Evolutionary conservation across 2,329 filamentous ascomycete genomes (phyloP), one percentile per base, ranked within the genome.

Genomic region (Penicillium sp.): DNA sequence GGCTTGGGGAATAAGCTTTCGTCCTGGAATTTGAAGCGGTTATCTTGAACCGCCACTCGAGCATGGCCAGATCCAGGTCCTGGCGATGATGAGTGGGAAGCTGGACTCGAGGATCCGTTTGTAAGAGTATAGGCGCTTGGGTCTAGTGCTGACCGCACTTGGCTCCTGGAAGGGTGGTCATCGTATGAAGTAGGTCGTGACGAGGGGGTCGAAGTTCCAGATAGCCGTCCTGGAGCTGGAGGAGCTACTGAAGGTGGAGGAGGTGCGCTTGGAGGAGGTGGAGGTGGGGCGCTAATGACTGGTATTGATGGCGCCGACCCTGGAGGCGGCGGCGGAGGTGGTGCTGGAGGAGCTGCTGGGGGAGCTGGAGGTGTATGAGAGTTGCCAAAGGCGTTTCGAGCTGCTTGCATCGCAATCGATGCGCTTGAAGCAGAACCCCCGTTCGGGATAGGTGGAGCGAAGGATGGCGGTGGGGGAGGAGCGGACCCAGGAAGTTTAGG

Each of bases 1-100:
- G 93, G 93, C 65, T 91, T 93, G 0, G 94, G 93, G 47, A 97
- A 80, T 64, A 89, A 81, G 35, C 81, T 83, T 65, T 97, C 93
- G 47, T 87, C 83, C 64, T 93, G 88, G 68, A 97, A 99, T 62
- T 87, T 88, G 86, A 91, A 99, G 63, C 93, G 81, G 54, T 80
- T 72, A 71, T 97, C 94, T 60, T 91, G 56, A 47, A 58, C 83
- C 50, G 96, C 85, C 18, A 21, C n/a, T 11, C 83, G 74, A 57
- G 86, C 75, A 6, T 61, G 50, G 56, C 45, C 63, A 64, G 55
- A 63, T 52, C 47, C 65, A 57, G 52, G 66, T 55, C 46, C 63
- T 64, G 56, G 64, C 42, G 57, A 62, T 47, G 64, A 59, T 52
- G 66, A 60, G 64, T 57, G 64, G 2, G 57, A 62, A 40, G 64